Evolutionary conservation across 352 stramenopile genomes (phyloP).

Genomic region (Globisporangium apiculatum): DNA sequence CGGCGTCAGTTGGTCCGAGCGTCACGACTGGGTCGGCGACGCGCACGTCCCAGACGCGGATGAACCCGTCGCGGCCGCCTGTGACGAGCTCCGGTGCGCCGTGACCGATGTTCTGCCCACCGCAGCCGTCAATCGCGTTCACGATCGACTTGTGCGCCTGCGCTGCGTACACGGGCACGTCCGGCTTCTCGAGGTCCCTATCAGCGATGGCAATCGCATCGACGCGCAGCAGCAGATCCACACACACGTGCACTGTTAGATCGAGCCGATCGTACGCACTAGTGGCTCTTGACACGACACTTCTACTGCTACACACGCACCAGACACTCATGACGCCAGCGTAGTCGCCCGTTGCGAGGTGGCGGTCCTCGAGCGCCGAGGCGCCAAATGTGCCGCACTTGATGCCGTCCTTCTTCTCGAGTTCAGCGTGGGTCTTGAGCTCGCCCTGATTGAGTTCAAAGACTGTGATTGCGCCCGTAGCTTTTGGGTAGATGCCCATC

Average conservation of each 20-base stretch:
- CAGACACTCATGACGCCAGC: slow-evolving; percentile 71
- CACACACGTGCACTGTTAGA: no score
- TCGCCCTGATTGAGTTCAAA: slow-evolving; percentile 90
- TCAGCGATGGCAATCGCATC: not conserved
- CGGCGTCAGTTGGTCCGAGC: slow-evolving; percentile 83
- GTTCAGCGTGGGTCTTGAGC: slow-evolving; percentile 49
- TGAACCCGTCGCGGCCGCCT: slow-evolving; percentile 90
- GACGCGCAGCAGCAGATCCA: no score
- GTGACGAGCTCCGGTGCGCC: slow-evolving; percentile 94
- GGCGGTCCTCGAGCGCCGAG: slow-evolving; percentile 82
- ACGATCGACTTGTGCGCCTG: slow-evolving; percentile 92
- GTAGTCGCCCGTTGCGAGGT: slow-evolving; percentile 83
- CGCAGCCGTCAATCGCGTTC: slow-evolving; percentile 94
- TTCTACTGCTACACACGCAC: slow-evolving; percentile 11
- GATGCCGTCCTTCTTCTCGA: slow-evolving; percentile 87
- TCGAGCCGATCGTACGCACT: slow-evolving; percentile 11
- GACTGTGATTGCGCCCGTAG: slow-evolving; percentile 88
- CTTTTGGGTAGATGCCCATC: slow-evolving; percentile 91
- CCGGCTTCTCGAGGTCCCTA: slow-evolving; percentile 78
- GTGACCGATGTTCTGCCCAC: slow-evolving; percentile 81
- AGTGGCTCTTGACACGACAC: no score
- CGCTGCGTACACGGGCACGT: slow-evolving; percentile 79
- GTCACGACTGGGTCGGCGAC: slow-evolving; percentile 88
- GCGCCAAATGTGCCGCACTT: slow-evolving; percentile 96
- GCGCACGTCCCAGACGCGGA: slow-evolving; percentile 94